A percentile compares a stretch with the other conserved stretches of the same genome.
These are phyloP conservation scores for Phytophthora tubulina DNA, from an alignment of 352 stramenopile species.

Conservation along the genomic window DNA sequence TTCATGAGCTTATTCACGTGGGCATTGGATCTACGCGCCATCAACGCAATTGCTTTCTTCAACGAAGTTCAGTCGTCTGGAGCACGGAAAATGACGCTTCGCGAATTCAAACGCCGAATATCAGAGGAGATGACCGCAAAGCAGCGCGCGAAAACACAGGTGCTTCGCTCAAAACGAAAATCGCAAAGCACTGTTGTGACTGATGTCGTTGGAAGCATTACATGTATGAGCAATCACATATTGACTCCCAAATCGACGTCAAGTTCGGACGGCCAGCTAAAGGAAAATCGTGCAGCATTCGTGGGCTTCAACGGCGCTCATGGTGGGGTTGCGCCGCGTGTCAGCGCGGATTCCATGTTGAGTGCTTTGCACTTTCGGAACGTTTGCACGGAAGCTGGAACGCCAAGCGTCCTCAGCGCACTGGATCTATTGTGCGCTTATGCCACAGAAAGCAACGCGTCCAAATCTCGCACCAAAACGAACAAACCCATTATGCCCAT, in stretches of 20 bases:
- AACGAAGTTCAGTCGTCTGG: background rate
- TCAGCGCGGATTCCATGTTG: slow-evolving; percentile 22
- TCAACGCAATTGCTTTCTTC: slow-evolving; percentile 9
- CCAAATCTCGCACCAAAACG: too few relatives aligned
- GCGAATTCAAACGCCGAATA: slow-evolving; percentile 23
- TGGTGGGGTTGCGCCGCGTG: slow-evolving; percentile 12
- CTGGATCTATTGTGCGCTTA: too few relatives aligned
- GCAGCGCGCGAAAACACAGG: background rate
- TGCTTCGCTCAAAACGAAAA: background rate
- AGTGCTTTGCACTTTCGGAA: slow-evolving; percentile 12
- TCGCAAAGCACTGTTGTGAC: background rate
- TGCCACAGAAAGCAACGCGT: too few relatives aligned
- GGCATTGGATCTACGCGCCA: background rate
- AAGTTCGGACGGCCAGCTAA: slow-evolving; percentile 3
- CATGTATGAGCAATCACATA: slow-evolving; percentile 1
- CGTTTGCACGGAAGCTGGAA: slow-evolving; percentile 1
- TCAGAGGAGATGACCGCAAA: background rate
- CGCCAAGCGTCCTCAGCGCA: too few relatives aligned
- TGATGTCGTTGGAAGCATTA: slow-evolving; percentile 2
- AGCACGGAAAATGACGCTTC: background rate
- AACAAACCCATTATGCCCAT: too few relatives aligned
- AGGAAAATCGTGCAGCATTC: slow-evolving; percentile 12
- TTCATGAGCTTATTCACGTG: slow-evolving; percentile 15
- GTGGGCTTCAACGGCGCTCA: background rate
- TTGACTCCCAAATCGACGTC: slow-evolving; percentile 15